Evolutionary conservation across 2,329 filamentous ascomycete genomes (phyloP), one percentile per base, ranked within the genome.

Genomic region (Dichotomopilus funicola): DNA sequence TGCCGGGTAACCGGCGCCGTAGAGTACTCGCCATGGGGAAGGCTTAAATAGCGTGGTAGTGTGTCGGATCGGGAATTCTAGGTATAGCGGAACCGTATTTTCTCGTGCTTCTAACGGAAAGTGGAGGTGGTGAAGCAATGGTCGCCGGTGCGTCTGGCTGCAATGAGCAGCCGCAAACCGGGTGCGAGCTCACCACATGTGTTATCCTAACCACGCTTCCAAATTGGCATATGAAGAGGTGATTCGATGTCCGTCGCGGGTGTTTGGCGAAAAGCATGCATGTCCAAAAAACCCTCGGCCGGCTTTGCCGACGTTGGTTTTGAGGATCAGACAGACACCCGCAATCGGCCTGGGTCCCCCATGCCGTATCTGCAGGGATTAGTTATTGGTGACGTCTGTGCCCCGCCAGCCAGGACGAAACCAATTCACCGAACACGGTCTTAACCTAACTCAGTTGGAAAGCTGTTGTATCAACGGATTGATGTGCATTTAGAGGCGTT

Each of bases 1-100:
- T 57, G 42, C 41, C 53, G 38, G 52, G 47, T 35, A 57, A 59
- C 45, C 66, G 64, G 34, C 66, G 65, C 36, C 66, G 66, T 13
- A 68, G 59, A 9, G 62, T 63, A 37, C 56, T 64, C 33, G 62
- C 63, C 66, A 68, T 68, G 40, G 55, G 37, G 34, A 8, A 37
- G 10, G 45, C 19, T 51, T n/a, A 4, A 19, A 40, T 33, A 11
- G 34, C 10, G 38, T 19, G 27, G n/a, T 27, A 40, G 35, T n/a
- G 27, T 13, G 6, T 42, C 3, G 19, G 19, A 27, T 27, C 19
- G 19, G 19, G 19, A 27, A 27, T 27, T 3, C 19, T 27, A 3
- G 19, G 19, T 27, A 27, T 27, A 3, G 19, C 19, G 19, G 19
- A 27, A 27, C 19, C 19, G 19, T 27, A 27, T 2, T 33, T 33